Evolutionary conservation across 768 basidiomycete species (phyloP), one percentile per base, ranked within the genome.

Genomic region (Macrolepiota dolichaula): DNA sequence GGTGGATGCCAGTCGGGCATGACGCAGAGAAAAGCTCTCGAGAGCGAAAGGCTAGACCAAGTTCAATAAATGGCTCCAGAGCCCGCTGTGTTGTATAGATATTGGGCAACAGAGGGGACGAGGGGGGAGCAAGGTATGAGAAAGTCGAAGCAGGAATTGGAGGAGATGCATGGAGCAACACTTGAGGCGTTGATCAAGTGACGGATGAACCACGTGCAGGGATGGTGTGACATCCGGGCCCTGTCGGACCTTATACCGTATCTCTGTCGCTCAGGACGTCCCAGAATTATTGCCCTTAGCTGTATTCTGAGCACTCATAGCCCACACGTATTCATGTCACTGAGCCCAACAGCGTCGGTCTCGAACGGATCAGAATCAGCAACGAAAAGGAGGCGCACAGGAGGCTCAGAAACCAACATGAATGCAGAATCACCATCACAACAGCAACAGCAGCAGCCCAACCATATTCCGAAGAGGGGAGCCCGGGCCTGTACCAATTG

Each of bases 401-500:
- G 74, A 56, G 69, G 67, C 61, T 67, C 71, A 44, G 71, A 73
- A 59, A 70, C 76, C 67, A 64, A 73, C 64, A 77, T 80, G 67
- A 66, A 68, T 22, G 63, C 65, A 54, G 74, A 78, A 35, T 57
- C 73, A 36, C 65, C 73, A 58, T 76, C 75, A 65, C 69, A 71
- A 63, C 59, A 59, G 44, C 66, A 66, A 40, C 17, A 27, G 62
- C 79, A 75, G 59, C 59, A 73, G 57, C 32, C 79, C 32, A 70
- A 79, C n/a, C 89, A 93, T 73, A 89, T 92, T 66, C 91, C 92
- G 47, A 94, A 94, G 81, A 82, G 92, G 68, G 92, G 92, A n/a
- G 90, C 91, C 58, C 80, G 91, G 64, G 92, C 92, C 57, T 94
- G 92, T 72, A 93, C 92, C 15, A 85, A 88, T 64, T 94, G 92